Base-by-base conservation (phyloP, 139 green algal genomes). In the Bryopsis sp. region DNA sequence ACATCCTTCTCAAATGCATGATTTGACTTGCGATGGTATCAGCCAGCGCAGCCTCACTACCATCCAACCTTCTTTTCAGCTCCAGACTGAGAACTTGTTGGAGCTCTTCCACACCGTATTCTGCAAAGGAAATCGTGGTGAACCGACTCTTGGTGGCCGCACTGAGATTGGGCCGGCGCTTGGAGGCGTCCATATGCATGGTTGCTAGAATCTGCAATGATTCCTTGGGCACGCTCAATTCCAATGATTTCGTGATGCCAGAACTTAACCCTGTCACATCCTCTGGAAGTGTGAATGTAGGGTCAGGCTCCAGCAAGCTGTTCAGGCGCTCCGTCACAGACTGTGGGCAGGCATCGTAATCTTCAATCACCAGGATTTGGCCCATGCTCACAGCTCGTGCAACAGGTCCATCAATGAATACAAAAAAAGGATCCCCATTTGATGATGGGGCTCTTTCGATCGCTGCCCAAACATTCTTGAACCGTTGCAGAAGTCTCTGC, bases 301-400 rank as follows among this genome's bases (percentile, higher is more conserved):
- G 68, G 67, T 82, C 72, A 1, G 72, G 50, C 54, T 82, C 76
- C 34, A 82, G 68, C 48, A 74, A 33, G 31, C 72, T 77, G 63
- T 82, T 82, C 29, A 82, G 61, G 32, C 76, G 62, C 64, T 82
- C 76, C 2, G 68, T 78, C 26, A 79, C 72, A 1, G 76, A 70
- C 39, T 78, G 76, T 39, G 29, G 67, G 34, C 67, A 64, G 24
- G 7, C 19, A 58, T 82, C 68, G 36, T 74, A 78, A 57, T 78
- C 76, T 71, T 82, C 76, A 46, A 79, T 58, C 33, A 76, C 60
- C 54, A 78, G 57, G 29, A 68, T 48, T n/a, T 48, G 50, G 1
- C 72, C 72, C 68, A 67, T 28, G 63, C 73, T 74, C 29, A 59
- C 64, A 33, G 72, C 76, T 39, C 19, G 33, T 0, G 72, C 75